These are phyloP conservation scores for Herpotrichia juniperi DNA, from an alignment of 2,329 filamentous ascomycete genomes.

Conservation along the genomic window DNA sequence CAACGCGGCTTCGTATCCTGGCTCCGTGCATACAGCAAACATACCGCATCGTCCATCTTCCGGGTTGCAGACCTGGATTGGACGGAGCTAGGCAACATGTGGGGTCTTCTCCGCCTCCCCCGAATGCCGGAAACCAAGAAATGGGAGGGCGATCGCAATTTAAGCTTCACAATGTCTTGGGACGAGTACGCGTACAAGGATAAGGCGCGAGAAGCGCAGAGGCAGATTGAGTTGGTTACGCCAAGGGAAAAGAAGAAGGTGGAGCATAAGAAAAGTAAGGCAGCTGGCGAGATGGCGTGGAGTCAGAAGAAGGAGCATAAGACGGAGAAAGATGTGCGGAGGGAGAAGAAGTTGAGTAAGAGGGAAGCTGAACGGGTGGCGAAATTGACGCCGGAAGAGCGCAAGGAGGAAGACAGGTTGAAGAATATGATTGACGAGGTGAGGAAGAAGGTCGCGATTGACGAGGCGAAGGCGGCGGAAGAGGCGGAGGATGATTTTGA, in stretches of 20 bases:
- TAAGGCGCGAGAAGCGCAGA: slow-evolving; percentile 50
- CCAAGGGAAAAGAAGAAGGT: slow-evolving; percentile 28
- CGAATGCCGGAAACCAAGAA: slow-evolving; percentile 83
- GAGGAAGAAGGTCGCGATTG: slow-evolving; percentile 28
- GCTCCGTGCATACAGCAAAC: slow-evolving; percentile 89
- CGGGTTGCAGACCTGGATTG: slow-evolving; percentile 81
- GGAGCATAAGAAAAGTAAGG: slow-evolving; percentile 22
- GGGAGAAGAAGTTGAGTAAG: slow-evolving; percentile 41
- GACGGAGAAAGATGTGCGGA: slow-evolving; percentile 35
- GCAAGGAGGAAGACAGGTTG: slow-evolving; percentile 29
- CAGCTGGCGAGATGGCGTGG: slow-evolving; percentile 33
- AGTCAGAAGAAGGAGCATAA: slow-evolving; percentile 44
- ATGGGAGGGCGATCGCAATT: slow-evolving; percentile 51
- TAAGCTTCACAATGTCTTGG: slow-evolving; percentile 50
- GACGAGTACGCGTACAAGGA: slow-evolving; percentile 52
- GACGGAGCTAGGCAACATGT: slow-evolving; percentile 78
- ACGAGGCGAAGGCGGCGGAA: slow-evolving; percentile 21
- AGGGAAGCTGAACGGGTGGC: slow-evolving; percentile 34
- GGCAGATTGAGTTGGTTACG: slow-evolving; percentile 43
- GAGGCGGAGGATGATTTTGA: slow-evolving; percentile 34
- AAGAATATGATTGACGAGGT: slow-evolving; percentile 32
- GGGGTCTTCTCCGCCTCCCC: slow-evolving; percentile 85
- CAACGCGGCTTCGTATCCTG: slow-evolving; percentile 93
- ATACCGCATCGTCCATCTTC: slow-evolving; percentile 92
- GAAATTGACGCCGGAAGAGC: slow-evolving; percentile 36